Base-by-base conservation (phyloP, 129 eudicot species). In the Pseudognaphalium luteoalbum region DNA sequence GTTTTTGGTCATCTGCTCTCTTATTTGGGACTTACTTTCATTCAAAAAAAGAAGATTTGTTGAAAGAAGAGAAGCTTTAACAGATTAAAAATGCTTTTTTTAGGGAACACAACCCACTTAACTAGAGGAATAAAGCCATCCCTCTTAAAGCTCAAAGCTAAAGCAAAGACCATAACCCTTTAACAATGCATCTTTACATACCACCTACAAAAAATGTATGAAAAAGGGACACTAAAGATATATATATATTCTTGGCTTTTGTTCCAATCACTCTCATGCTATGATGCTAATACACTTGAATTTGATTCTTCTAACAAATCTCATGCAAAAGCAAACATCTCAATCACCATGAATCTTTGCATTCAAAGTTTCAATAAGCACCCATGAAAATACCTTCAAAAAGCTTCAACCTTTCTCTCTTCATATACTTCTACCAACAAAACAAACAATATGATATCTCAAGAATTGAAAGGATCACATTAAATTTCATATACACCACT, bases 71-170 rank as follows among this genome's bases (percentile, higher is more conserved):
- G 82, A 66, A 78, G 72, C 87, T 87, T 85, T 85, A 82, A 65
- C 81, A 78, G 89, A 82, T 77, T 75, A 61, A 70, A 73, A 76
- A 64, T 82, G 82, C 87, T 87, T 85, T 87, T 78, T 80, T 74
- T 85, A 80, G 92, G 85, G 86, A 85, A 82, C 84, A 74, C 85
- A 85, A 80, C 82, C 87, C 87, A 85, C 87, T 80, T 80, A 80
- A 80, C 75, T 73, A 73, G 57, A 87, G 83, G 81, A 85, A 77
- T 82, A 82, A 83, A 80, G 84, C 85, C 80, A 80, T 80, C 66
- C 71, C 80, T 80, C 62, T 25, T 78, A 29, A 78, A 70, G 76
- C 81, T 78, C 71, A 82, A 82, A 73, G 67, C 72, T 77, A 87
- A 82, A 85, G 85, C 83, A 87, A 14, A 47, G 25, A 68, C 80